A percentile compares a stretch with the other conserved stretches of the same genome.
Conservation (phyloP, 805 yeast genomes). For the Metschnikowia picachoensis region DNA sequence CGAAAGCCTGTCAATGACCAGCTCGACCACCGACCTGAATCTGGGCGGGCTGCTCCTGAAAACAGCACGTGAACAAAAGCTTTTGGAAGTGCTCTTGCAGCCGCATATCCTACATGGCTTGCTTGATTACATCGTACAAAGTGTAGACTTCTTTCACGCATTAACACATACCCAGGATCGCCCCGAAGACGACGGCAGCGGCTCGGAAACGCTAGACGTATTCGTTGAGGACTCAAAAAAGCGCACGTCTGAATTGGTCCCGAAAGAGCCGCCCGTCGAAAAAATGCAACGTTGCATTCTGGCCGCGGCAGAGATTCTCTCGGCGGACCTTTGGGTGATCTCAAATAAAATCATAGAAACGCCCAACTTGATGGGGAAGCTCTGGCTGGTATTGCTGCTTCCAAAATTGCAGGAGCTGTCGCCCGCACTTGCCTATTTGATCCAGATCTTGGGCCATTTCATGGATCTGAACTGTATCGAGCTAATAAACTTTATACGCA, state of each 20-base stretch:
- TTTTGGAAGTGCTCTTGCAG: constrained; percentile 75
- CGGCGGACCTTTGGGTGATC: constrained; percentile 40
- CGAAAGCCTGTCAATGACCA: constrained; percentile 33
- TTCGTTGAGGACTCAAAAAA: constrained; percentile 1
- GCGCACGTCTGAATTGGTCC: not conserved
- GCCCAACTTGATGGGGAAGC: constrained; percentile 35
- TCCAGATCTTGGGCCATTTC: constrained; percentile 80
- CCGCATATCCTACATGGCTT: constrained; percentile 69
- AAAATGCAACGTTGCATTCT: constrained; percentile 35
- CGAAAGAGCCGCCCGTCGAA: constrained; percentile 29
- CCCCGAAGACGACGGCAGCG: constrained; percentile 5
- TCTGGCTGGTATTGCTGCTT: constrained; percentile 37
- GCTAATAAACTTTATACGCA: constrained; percentile 65
- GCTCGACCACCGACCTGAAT: constrained; percentile 29
- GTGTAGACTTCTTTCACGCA: constrained; percentile 44
- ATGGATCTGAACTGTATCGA: constrained; percentile 58
- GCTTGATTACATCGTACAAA: constrained; percentile 58
- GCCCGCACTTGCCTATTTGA: constrained; percentile 37
- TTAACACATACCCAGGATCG: constrained; percentile 22
- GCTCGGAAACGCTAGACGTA: constrained; percentile 12
- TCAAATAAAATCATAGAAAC: constrained; percentile 42
- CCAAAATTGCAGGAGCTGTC: constrained; percentile 33
- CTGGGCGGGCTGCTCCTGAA: constrained; percentile 21
- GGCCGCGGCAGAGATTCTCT: constrained; percentile 37
- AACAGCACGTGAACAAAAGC: constrained; percentile 44